Conservation (phyloP, 176 grass and related monocot genomes). For the Paspalum vaginatum region DNA sequence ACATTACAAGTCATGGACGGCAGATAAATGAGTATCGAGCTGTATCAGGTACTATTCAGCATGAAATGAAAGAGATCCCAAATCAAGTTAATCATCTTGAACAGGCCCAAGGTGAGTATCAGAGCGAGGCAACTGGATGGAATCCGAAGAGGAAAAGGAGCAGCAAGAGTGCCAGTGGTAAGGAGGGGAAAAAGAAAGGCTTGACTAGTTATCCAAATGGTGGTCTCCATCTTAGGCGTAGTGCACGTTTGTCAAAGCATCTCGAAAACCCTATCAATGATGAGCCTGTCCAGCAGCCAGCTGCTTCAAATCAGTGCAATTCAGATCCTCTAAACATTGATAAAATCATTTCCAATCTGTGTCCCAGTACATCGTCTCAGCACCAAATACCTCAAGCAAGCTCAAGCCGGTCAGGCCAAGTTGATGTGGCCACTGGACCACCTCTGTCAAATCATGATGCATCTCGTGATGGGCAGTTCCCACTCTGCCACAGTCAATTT, state of each 20-base stretch:
- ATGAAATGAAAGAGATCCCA: background rate
- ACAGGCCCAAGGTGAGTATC: conserved; percentile 30
- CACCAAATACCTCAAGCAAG: conserved; percentile 32
- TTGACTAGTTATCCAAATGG: conserved; percentile 28
- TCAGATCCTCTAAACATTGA: conserved; percentile 40
- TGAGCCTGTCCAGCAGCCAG: conserved; percentile 35
- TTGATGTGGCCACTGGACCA: conserved; percentile 7
- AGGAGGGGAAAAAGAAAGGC: conserved; percentile 28
- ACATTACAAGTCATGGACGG: background rate
- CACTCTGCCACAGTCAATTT: conserved; percentile 15
- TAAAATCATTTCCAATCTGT: conserved; percentile 39
- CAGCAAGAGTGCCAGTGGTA: conserved; percentile 5
- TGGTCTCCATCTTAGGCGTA: conserved; percentile 38
- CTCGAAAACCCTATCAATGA: conserved; percentile 24
- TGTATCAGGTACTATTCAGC: conserved; percentile 13
- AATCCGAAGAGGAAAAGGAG: conserved; percentile 37
- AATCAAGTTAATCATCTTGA: conserved; percentile 11
- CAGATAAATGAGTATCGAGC: conserved; percentile 1
- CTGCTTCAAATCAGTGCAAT: conserved; percentile 20
- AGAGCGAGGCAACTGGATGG: conserved; percentile 28
- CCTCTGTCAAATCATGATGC: conserved; percentile 12
- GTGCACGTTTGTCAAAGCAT: conserved; percentile 31
- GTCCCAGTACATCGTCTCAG: conserved; percentile 18
- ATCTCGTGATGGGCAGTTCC: conserved; percentile 20
- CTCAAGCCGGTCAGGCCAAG: conserved; percentile 20